A percentile compares a stretch with the other conserved stretches of the same genome.
Conservation (phyloP, 2,329 filamentous ascomycete species). For the Aspergillus sp. region DNA sequence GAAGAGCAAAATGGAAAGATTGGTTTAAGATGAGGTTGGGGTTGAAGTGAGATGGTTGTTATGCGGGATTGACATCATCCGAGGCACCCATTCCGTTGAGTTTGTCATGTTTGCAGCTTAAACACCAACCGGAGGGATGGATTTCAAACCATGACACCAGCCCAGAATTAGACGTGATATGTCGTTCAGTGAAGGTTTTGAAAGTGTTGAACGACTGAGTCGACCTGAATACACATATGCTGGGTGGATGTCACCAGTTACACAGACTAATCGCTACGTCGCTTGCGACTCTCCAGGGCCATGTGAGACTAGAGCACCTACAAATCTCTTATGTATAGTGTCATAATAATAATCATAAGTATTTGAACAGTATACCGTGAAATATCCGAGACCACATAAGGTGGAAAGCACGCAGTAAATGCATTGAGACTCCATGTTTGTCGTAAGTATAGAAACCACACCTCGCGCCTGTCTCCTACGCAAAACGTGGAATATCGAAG, state of each 20-base stretch:
- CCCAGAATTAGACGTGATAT: not conserved
- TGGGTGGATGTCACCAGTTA: not conserved
- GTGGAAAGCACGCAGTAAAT: constrained; percentile 17
- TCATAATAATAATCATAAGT: constrained; percentile 23
- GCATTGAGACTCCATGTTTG: constrained; percentile 23
- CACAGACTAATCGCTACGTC: not conserved
- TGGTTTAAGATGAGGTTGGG: not conserved
- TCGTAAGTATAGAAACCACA: constrained; percentile 21
- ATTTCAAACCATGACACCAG: constrained; percentile 15
- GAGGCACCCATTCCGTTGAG: constrained; percentile 23
- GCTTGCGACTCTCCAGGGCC: not conserved
- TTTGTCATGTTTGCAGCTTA: constrained; percentile 39
- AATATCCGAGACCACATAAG: constrained; percentile 20
- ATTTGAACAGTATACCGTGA: constrained; percentile 22
- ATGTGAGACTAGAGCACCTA: not conserved
- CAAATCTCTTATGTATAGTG: constrained; percentile 7
- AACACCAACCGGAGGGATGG: constrained; percentile 14
- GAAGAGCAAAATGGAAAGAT: not conserved
- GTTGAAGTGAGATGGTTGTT: constrained; percentile 3
- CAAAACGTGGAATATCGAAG: constrained; percentile 2
- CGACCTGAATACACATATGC: not conserved
- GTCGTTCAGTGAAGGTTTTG: not conserved
- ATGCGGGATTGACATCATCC: constrained; percentile 40
- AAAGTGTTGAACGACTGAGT: not conserved
- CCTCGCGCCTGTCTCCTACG: constrained; percentile 10